Conservation (phyloP, 2,329 filamentous ascomycete genomes). For the Trichoderma aggressivum region DNA sequence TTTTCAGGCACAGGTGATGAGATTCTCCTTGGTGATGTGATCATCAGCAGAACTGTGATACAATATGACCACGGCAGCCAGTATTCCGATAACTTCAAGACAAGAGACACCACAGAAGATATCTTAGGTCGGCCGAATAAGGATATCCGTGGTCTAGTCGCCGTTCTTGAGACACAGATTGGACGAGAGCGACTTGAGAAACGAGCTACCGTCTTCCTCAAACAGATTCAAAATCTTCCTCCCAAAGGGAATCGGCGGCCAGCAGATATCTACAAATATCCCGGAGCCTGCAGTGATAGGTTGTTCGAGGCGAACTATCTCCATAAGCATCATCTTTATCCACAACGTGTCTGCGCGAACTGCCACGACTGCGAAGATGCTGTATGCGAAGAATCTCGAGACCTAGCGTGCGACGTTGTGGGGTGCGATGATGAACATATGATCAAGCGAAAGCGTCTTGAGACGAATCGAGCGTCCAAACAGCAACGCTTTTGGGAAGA, state of each 20-base stretch:
- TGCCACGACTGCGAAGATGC: not conserved
- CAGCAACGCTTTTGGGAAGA: not conserved
- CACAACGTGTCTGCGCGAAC: not conserved
- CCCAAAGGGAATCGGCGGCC: not conserved
- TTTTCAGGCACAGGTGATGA: not conserved
- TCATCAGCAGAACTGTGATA: not conserved
- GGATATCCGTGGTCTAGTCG: not conserved
- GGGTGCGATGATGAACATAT: not conserved
- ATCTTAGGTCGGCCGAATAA: not conserved
- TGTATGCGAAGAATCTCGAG: not conserved
- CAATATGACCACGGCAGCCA: not conserved
- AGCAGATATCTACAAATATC: not conserved
- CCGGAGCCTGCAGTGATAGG: not conserved
- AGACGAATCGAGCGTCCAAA: not conserved
- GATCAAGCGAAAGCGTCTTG: not conserved
- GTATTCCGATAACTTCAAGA: not conserved
- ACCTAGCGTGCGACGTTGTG: fast-evolving
- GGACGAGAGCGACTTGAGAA: not conserved
- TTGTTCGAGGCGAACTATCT: not conserved
- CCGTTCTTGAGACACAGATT: not conserved
- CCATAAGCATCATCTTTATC: not conserved
- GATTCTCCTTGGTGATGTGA: not conserved
- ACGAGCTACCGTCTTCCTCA: not conserved
- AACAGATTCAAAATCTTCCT: not conserved
- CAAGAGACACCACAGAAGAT: not conserved